phyloP scores from a whole-genome alignment of 352 stramenopile genomes.

The Pythium vanterpoolii region DNA sequence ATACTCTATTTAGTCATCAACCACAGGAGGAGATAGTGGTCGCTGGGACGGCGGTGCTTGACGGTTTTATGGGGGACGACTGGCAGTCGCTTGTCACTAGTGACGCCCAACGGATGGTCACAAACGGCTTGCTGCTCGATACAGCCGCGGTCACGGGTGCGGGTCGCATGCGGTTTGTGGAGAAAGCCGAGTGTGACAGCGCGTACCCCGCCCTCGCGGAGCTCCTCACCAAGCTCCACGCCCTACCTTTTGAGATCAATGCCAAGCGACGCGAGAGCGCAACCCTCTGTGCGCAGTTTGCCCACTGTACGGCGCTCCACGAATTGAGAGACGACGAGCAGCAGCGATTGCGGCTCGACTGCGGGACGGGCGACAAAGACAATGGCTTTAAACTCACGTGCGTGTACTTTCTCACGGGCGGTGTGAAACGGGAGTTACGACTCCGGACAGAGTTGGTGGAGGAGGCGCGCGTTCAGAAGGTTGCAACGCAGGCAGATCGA shows the following conservation, averaged over 20 bases:
- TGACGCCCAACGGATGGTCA: slow-evolving; percentile 65
- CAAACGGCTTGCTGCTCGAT: slow-evolving; percentile 45
- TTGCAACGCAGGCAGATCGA: slow-evolving; percentile 40
- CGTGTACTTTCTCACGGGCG: slow-evolving; percentile 52
- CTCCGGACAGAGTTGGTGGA: slow-evolving; percentile 32
- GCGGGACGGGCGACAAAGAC: slow-evolving; percentile 57
- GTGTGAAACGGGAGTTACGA: slow-evolving; percentile 11
- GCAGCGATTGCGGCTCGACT: slow-evolving; percentile 67
- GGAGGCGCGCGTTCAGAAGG: slow-evolving; percentile 29
- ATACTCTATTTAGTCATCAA: slow-evolving; percentile 31
- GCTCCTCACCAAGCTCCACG: slow-evolving; percentile 70
- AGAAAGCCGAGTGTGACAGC: slow-evolving; percentile 43
- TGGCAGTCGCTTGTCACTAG: slow-evolving; percentile 61
- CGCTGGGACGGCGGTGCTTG: slow-evolving; percentile 46
- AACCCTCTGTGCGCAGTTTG: slow-evolving; percentile 66
- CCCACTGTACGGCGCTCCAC: slow-evolving; percentile 56
- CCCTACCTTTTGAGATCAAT: slow-evolving; percentile 83
- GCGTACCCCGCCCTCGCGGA: slow-evolving; percentile 72
- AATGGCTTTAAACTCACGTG: slow-evolving; percentile 81
- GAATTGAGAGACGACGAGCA: slow-evolving; percentile 36
- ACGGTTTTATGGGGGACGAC: slow-evolving; percentile 80
- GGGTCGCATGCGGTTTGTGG: slow-evolving; percentile 60
- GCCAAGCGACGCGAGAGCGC: slow-evolving; percentile 38
- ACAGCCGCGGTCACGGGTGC: slow-evolving; percentile 2
- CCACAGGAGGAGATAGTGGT: neutral